Evolutionary conservation across 1,284 basidiomycete genomes (phyloP).

Genomic region (Nidula niveotomentosa): DNA sequence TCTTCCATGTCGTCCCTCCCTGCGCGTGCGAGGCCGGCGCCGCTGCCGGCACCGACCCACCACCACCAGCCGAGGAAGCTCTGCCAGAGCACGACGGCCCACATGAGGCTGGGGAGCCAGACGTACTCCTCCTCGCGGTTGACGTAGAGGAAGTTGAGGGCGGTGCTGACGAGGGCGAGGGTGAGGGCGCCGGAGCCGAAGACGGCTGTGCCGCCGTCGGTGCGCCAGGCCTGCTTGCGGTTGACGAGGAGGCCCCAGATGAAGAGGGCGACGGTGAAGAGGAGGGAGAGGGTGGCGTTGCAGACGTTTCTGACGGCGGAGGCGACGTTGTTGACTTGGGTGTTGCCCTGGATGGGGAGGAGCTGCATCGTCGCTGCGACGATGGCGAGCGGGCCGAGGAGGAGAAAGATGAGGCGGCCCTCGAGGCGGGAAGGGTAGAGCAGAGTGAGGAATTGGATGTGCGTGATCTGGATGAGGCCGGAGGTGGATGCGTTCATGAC

Average conservation of each 20-base stretch:
- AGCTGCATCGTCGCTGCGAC: slow-evolving; percentile 86
- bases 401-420: slow-evolving; percentile 82
- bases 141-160: slow-evolving; percentile 86
- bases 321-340: slow-evolving; percentile 57
- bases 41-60: slow-evolving; percentile 90
- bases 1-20: slow-evolving; percentile 40
- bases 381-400: slow-evolving; percentile 89
- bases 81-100: slow-evolving; percentile 91
- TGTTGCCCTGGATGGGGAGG: slow-evolving; percentile 57
- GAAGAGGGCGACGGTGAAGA: slow-evolving; percentile 88
- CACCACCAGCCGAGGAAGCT: slow-evolving; percentile 94
- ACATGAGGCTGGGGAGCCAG: slow-evolving; percentile 86
- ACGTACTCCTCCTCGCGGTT: slow-evolving; percentile 77
- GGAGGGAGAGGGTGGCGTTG: slow-evolving; percentile 91
- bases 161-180: slow-evolving; percentile 79
- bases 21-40: slow-evolving; percentile 51
- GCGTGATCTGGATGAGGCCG: slow-evolving; percentile 90
- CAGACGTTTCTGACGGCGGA: slow-evolving; percentile 90
- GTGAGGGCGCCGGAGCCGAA: slow-evolving; percentile 85
- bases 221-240: slow-evolving; percentile 90
- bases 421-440: slow-evolving; percentile 95
- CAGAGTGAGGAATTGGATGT: slow-evolving; percentile 97
- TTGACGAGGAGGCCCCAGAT: slow-evolving; percentile 96
- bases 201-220: slow-evolving; percentile 92
- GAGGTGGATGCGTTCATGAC: slow-evolving; percentile 87